Evolutionary conservation across 768 basidiomycete species (phyloP).

Genomic region (Rhizopogon sp.): DNA sequence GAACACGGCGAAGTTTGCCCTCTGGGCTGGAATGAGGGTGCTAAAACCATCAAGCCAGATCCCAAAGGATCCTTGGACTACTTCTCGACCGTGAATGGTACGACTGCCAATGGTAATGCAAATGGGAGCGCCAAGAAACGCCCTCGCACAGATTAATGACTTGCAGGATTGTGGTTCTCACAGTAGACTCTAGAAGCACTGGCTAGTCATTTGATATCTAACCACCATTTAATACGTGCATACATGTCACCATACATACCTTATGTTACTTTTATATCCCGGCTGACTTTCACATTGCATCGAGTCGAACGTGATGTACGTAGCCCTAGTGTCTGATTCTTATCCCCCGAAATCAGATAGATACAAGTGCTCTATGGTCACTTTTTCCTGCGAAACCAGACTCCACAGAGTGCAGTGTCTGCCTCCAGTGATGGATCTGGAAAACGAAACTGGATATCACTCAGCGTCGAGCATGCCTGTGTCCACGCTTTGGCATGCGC

Average conservation of each 20-base stretch:
- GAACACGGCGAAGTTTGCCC: slow-evolving; percentile 92
- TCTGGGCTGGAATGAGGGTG: slow-evolving; percentile 81
- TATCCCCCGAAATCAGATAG: too few species aligned
- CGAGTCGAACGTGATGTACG: neutral
- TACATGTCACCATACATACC: neutral
- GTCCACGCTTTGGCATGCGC: slow-evolving; percentile 25
- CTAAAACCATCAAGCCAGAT: slow-evolving; percentile 79
- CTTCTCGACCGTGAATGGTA: slow-evolving; percentile 38
- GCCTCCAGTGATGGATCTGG: slow-evolving; percentile 19
- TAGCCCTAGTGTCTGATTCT: too few species aligned
- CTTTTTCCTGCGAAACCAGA: slow-evolving; percentile 24
- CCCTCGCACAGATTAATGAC: slow-evolving; percentile 42
- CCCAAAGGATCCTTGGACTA: slow-evolving; percentile 71
- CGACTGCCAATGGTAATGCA: slow-evolving; percentile 24
- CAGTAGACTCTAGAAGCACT: neutral
- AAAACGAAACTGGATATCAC: slow-evolving; percentile 26
- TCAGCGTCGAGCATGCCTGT: slow-evolving; percentile 18
- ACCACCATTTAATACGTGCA: neutral
- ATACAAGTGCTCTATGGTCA: neutral
- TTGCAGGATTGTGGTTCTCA: neutral
- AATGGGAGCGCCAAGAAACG: slow-evolving; percentile 53
- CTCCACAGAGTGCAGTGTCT: slow-evolving; percentile 25
- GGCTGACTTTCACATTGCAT: neutral
- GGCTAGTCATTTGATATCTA: neutral
- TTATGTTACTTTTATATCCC: neutral